A percentile compares a stretch with the other conserved stretches of the same genome.
Conservation (phyloP, 345 rosid genomes). For the Zanthoxylum bungeanum region DNA sequence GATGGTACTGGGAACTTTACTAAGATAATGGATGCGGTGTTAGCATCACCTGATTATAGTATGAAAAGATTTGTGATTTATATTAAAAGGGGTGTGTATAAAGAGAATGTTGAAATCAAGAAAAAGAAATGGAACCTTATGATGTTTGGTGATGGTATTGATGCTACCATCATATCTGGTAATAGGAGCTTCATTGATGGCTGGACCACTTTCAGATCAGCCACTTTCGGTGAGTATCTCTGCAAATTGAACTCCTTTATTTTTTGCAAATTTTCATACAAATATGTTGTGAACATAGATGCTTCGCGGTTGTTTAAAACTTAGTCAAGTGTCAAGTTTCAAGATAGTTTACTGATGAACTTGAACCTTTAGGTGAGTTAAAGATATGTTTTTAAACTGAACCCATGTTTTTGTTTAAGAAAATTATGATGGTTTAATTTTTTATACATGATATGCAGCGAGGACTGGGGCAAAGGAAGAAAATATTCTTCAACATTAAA, state of each 20-base stretch:
- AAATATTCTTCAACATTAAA: background rate
- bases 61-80: slow-evolving; percentile 47
- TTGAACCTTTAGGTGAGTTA: background rate
- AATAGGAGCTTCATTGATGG: slow-evolving; percentile 58
- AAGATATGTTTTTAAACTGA: background rate
- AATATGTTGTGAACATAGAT: background rate
- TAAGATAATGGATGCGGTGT: slow-evolving; percentile 55
- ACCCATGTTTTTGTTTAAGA: no score
- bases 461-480: background rate
- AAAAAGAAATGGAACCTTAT: slow-evolving; percentile 78
- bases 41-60: slow-evolving; percentile 61
- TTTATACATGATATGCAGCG: background rate
- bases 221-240: slow-evolving; percentile 68
- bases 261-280: background rate
- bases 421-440: background rate
- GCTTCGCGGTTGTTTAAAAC: background rate
- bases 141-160: slow-evolving; percentile 76
- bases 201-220: slow-evolving; percentile 89
- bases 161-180: slow-evolving; percentile 60
- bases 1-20: slow-evolving; percentile 79
- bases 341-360: background rate
- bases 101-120: slow-evolving; percentile 76
- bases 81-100: slow-evolving; percentile 64
- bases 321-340: background rate
- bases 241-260: background rate